Evolutionary conservation across 768 basidiomycete species (phyloP).

Genomic region (Pholiota molesta): DNA sequence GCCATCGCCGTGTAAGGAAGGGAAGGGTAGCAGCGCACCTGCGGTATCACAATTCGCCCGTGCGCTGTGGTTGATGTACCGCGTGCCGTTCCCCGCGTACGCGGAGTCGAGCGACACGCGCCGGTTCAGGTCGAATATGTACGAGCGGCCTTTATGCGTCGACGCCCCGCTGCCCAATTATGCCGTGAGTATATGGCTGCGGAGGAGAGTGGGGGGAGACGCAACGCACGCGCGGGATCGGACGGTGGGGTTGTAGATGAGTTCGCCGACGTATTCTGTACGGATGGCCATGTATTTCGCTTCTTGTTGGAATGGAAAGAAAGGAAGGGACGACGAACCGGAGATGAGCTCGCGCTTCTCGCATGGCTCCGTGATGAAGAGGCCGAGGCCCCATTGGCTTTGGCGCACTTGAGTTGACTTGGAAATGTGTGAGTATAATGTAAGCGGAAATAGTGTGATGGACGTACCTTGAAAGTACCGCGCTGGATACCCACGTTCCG

Average conservation of each 20-base stretch:
- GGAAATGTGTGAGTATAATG: slow-evolving; percentile 6
- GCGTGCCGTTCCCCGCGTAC: slow-evolving; percentile 60
- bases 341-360: slow-evolving; percentile 49
- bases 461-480: slow-evolving; percentile 44
- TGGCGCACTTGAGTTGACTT: slow-evolving; percentile 47
- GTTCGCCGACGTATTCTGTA: slow-evolving; percentile 70
- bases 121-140: slow-evolving; percentile 59
- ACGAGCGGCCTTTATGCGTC: slow-evolving; percentile 55
- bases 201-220: too few relatives aligned
- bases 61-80: slow-evolving; percentile 65
- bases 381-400: slow-evolving; percentile 55
- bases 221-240: slow-evolving; percentile 55
- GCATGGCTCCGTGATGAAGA: slow-evolving; percentile 50
- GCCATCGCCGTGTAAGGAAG: too few relatives aligned
- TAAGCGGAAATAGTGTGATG: not conserved
- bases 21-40: slow-evolving; percentile 30
- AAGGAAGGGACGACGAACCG: slow-evolving; percentile 32
- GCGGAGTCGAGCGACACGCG: slow-evolving; percentile 55
- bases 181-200: too few relatives aligned
- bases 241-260: slow-evolving; percentile 51
- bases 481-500: slow-evolving; percentile 54
- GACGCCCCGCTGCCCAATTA: slow-evolving; percentile 21
- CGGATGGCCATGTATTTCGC: not conserved
- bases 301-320: not conserved
- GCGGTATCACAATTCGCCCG: slow-evolving; percentile 46